Conservation (phyloP, 257 asterid species). For the Petunia secreta region DNA sequence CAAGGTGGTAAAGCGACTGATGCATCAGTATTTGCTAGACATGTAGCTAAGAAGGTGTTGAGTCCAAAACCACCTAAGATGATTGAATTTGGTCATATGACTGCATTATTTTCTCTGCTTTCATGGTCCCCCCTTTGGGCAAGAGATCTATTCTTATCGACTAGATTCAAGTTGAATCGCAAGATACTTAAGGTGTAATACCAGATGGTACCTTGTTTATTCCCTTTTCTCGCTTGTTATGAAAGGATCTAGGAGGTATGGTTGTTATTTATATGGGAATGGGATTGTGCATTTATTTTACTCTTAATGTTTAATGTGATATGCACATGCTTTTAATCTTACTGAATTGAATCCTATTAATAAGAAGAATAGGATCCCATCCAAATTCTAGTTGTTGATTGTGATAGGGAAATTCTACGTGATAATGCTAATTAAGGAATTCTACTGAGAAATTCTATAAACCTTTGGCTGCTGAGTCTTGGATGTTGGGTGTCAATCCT, state of each 20-base stretch:
- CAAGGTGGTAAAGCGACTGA: conserved; percentile 68
- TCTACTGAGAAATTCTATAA: background rate
- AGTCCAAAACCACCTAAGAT: conserved; percentile 56
- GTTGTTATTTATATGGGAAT: too few relatives aligned
- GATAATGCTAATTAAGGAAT: background rate
- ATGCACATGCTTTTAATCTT: background rate
- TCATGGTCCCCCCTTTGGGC: conserved; percentile 70
- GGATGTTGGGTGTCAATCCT: background rate
- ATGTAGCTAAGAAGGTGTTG: conserved; percentile 53
- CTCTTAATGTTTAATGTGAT: background rate
- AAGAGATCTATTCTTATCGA: conserved; percentile 56
- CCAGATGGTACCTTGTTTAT: background rate
- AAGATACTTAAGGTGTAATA: conserved; percentile 24
- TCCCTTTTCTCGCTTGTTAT: too few relatives aligned
- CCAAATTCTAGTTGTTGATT: background rate
- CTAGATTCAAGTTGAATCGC: conserved; percentile 45
- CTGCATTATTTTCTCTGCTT: conserved; percentile 54
- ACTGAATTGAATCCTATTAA: background rate
- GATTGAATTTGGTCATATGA: conserved; percentile 64
- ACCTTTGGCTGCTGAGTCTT: background rate
- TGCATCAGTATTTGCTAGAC: conserved; percentile 57
- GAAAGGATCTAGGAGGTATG: too few relatives aligned
- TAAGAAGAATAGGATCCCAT: background rate
- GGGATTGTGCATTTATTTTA: background rate
- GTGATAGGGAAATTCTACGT: too few relatives aligned